Base-by-base conservation (phyloP, 495 filamentous ascomycete species). In the Aspergillus homomorphus region DNA sequence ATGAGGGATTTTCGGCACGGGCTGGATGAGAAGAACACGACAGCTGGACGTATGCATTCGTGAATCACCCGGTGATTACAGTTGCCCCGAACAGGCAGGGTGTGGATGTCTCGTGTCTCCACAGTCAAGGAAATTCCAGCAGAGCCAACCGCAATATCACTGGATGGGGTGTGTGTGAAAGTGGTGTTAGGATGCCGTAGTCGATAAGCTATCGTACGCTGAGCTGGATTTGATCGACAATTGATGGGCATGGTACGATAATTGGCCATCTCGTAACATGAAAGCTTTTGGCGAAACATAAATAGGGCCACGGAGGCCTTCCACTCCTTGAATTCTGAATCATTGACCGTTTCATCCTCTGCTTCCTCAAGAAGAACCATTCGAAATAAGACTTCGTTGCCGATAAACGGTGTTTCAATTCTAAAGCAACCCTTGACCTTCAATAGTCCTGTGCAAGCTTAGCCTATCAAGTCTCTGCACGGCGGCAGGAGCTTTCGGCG, bases 1-100 rank as follows among this genome's bases (percentile, higher is more conserved):
- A 58, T 79, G 77, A 73, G 77, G 74, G 71, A 77, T 78, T 77
- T 76, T 76, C 65, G 50, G 55, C 43, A 69, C 58, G 59, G 69
- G 53, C 66, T 71, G 67, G 62, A 62, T 57, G 44, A 64, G 53
- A 54, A 64, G 61, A 69, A 53, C 75, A 78, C 73, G 66, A 65
- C 63, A 67, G 58, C 68, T 64, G 68, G 69, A 60, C 71, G 67
- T 70, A 73, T 78, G 75, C 73, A 77, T 70, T 59, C 59, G 63
- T 74, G 71, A 73, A 72, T 67, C 73, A 68, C 66, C 67, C 65
- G 60, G 62, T 67, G 66, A 66, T 68, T 67, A 64, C 66, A 64
- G 66, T 59, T 63, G 64, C 63, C 66, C 69, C 66, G 61, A 64
- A 72, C 59, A 66, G 65, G 67, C 62, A 72, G 62, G 60, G 56